phyloP scores from a whole-genome alignment of 1,284 basidiomycete species.

The Pascua sp. region DNA sequence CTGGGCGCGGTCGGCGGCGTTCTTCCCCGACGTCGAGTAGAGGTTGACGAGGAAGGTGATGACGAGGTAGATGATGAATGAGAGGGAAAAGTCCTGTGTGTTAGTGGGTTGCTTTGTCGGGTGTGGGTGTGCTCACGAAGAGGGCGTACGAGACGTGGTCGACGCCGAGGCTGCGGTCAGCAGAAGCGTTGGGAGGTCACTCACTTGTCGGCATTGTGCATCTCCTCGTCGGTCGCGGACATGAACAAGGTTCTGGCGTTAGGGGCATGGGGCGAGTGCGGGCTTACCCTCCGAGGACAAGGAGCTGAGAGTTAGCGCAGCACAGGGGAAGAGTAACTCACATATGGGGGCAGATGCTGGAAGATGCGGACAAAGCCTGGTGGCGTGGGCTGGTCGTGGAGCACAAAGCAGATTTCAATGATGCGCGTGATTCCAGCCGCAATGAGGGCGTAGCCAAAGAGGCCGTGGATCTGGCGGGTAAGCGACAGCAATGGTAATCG shows the following conservation, averaged over 20 bases:
- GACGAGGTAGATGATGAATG: conserved; percentile 72
- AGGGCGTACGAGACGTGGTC: conserved; percentile 76
- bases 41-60: conserved; percentile 60
- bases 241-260: conserved; percentile 62
- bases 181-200: no score
- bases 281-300: conserved; percentile 56
- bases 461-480: conserved; percentile 63
- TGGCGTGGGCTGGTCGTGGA: conserved; percentile 48
- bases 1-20: conserved; percentile 44
- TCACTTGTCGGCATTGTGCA: conserved; percentile 61
- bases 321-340: conserved; percentile 37
- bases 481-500: neutral
- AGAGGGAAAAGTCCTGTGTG: conserved; percentile 59
- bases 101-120: neutral
- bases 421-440: conserved; percentile 76
- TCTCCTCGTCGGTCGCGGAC: conserved; percentile 85
- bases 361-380: conserved; percentile 57
- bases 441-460: conserved; percentile 83
- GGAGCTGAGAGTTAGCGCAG: conserved; percentile 54
- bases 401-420: conserved; percentile 77
- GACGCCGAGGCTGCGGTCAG: conserved; percentile 55
- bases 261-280: no score
- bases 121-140: neutral
- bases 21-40: conserved; percentile 61
- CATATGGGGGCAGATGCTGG: conserved; percentile 79